These are phyloP conservation scores for Friedmanniomyces simplex DNA, from an alignment of 495 filamentous ascomycete genomes.

Conservation along the genomic window DNA sequence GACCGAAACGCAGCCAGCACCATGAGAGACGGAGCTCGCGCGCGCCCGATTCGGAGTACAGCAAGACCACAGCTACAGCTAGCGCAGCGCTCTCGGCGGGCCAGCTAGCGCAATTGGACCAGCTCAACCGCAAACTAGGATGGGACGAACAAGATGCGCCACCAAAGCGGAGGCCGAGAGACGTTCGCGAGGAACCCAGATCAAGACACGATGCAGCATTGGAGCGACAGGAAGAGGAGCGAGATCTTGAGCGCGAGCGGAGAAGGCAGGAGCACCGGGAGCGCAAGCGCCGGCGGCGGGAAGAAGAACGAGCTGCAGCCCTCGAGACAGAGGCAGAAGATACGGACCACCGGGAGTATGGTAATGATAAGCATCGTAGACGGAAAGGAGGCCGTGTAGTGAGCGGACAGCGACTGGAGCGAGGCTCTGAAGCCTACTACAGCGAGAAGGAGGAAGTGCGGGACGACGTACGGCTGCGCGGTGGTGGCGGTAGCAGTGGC, in stretches of 20 bases:
- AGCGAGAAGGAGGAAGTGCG: conserved; percentile 25
- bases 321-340: background rate
- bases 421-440: conserved; percentile 22
- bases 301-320: conserved; percentile 28
- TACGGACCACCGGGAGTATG: conserved; percentile 9
- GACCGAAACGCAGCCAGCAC: conserved; percentile 12
- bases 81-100: conserved; percentile 25
- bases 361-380: conserved; percentile 10
- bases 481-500: conserved; percentile 20
- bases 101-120: conserved; percentile 31
- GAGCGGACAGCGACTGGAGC: conserved; percentile 32
- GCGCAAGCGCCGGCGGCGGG: conserved; percentile 14
- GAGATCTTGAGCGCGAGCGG: conserved; percentile 19
- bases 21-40: conserved; percentile 2
- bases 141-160: conserved; percentile 26
- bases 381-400: conserved; percentile 26
- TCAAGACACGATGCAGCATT: conserved; percentile 27
- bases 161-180: conserved; percentile 16
- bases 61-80: conserved; percentile 12
- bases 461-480: conserved; percentile 25
- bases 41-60: conserved; percentile 8
- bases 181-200: conserved; percentile 28
- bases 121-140: conserved; percentile 30
- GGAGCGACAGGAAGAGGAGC: conserved; percentile 26
- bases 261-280: conserved; percentile 23